These are phyloP conservation scores for Fusarium haematococcum DNA, from an alignment of 2,329 filamentous ascomycete genomes.

Conservation along the genomic window DNA sequence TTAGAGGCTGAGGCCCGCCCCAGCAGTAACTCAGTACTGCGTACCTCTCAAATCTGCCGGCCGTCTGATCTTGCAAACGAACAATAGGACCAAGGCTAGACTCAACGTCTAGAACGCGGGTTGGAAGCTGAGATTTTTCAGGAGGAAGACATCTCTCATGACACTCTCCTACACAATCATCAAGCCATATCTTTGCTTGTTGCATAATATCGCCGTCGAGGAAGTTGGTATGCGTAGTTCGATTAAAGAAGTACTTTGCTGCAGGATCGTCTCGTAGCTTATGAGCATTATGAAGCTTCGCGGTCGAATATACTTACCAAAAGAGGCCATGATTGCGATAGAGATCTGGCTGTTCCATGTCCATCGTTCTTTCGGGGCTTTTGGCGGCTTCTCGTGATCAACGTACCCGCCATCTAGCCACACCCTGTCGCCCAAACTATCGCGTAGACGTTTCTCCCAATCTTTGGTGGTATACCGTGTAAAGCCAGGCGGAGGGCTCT, in stretches of 20 bases:
- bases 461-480: not conserved
- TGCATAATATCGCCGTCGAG: not conserved
- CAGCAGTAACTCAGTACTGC: not conserved
- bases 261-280: not conserved
- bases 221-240: not conserved
- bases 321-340: not conserved
- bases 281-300: not conserved
- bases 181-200: not conserved
- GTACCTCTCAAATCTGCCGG: not conserved
- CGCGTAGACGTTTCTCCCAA: not conserved
- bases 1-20: not conserved
- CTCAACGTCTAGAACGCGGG: not conserved
- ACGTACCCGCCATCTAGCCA: not conserved
- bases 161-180: not conserved
- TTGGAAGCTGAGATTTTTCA: not conserved
- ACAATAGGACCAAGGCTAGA: not conserved
- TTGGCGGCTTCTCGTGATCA: not conserved
- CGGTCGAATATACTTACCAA: not conserved
- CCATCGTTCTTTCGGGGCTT: not conserved
- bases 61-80: not conserved
- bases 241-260: not conserved
- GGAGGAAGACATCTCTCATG: slow-evolving; percentile 4
- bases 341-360: not conserved
- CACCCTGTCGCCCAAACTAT: not conserved
- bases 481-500: not conserved